phyloP scores from a whole-genome alignment of 495 filamentous ascomycete species.

The Daldinia loculata region DNA sequence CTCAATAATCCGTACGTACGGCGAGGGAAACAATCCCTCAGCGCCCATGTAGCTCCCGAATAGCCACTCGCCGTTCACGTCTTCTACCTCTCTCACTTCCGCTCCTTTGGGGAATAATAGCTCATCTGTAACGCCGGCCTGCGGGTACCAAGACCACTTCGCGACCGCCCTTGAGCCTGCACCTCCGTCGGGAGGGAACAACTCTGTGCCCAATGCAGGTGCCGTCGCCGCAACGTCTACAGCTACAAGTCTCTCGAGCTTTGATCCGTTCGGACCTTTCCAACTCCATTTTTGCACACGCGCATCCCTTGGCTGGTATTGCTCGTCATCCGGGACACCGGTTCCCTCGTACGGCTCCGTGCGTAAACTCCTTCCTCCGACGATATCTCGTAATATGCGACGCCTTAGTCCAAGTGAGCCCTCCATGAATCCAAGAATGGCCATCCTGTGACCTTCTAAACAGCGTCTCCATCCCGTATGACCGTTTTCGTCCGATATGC shows the following conservation, averaged over 20 bases:
- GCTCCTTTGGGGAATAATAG: slow-evolving; percentile 83
- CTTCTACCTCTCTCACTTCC: slow-evolving; percentile 79
- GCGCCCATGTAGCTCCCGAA: slow-evolving; percentile 80
- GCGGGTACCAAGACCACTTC: slow-evolving; percentile 77
- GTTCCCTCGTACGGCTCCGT: slow-evolving; percentile 57
- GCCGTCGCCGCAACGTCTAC: slow-evolving; percentile 44
- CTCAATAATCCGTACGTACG: slow-evolving; percentile 66
- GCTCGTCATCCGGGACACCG: slow-evolving; percentile 28
- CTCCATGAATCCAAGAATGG: slow-evolving; percentile 76
- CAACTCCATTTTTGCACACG: slow-evolving; percentile 48
- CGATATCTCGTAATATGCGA: slow-evolving; percentile 69
- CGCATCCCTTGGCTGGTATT: slow-evolving; percentile 18
- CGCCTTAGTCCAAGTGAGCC: slow-evolving; percentile 64
- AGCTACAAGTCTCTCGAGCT: slow-evolving; percentile 44
- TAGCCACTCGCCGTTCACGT: slow-evolving; percentile 88
- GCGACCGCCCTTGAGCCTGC: slow-evolving; percentile 69
- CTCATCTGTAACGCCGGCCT: slow-evolving; percentile 69
- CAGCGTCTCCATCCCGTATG: slow-evolving; percentile 83
- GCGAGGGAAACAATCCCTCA: slow-evolving; percentile 77
- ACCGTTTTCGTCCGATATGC: slow-evolving; percentile 77
- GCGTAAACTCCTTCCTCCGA: slow-evolving; percentile 72
- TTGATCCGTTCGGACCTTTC: slow-evolving; percentile 31
- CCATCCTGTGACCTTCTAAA: slow-evolving; percentile 81
- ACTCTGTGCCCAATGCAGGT: slow-evolving; percentile 39
- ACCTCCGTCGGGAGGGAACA: slow-evolving; percentile 78